Percentiles rank a stretch among this genome's conserved stretches.
These are phyloP conservation scores for Bruguiera gymnorhiza DNA, from an alignment of 345 rosid species.

Conservation along the genomic window DNA sequence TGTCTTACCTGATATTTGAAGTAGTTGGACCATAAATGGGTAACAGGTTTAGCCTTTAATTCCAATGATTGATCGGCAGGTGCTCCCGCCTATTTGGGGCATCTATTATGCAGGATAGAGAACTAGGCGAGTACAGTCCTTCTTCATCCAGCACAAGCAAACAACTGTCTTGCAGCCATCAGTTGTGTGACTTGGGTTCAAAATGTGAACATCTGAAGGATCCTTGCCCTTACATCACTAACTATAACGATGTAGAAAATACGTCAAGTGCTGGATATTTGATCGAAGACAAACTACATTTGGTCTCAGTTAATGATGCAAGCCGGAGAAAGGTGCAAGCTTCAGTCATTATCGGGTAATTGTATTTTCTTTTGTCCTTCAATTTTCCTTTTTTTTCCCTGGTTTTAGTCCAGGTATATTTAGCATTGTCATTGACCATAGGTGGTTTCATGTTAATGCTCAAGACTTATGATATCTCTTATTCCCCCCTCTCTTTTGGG, in stretches of 20 bases:
- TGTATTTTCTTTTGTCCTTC: not conserved
- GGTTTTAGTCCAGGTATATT: not conserved
- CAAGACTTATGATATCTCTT: not conserved
- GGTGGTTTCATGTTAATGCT: not conserved
- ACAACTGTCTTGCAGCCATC: slow-evolving; percentile 24
- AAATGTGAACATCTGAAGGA: slow-evolving; percentile 23
- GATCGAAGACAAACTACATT: slow-evolving; percentile 13
- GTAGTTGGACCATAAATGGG: not conserved
- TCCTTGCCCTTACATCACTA: slow-evolving; percentile 27
- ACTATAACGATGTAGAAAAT: slow-evolving; percentile 12
- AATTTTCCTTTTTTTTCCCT: too few species aligned
- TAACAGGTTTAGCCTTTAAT: slow-evolving; percentile 16
- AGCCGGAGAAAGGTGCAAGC: slow-evolving; percentile 8
- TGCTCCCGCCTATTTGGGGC: slow-evolving; percentile 31
- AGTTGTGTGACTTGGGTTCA: slow-evolving; percentile 19
- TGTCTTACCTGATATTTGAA: not conserved
- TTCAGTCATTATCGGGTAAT: slow-evolving; percentile 17
- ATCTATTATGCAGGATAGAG: slow-evolving; percentile 35
- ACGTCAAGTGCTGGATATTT: slow-evolving; percentile 28
- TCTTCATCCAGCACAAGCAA: slow-evolving; percentile 24
- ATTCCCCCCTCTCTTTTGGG: not conserved
- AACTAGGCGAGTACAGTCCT: slow-evolving; percentile 24
- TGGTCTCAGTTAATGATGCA: slow-evolving; percentile 8
- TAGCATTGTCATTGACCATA: not conserved
- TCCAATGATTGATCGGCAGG: slow-evolving; percentile 22